These are phyloP conservation scores for Colletotrichum sidae DNA, from an alignment of 2,329 filamentous ascomycete genomes.

Conservation along the genomic window DNA sequence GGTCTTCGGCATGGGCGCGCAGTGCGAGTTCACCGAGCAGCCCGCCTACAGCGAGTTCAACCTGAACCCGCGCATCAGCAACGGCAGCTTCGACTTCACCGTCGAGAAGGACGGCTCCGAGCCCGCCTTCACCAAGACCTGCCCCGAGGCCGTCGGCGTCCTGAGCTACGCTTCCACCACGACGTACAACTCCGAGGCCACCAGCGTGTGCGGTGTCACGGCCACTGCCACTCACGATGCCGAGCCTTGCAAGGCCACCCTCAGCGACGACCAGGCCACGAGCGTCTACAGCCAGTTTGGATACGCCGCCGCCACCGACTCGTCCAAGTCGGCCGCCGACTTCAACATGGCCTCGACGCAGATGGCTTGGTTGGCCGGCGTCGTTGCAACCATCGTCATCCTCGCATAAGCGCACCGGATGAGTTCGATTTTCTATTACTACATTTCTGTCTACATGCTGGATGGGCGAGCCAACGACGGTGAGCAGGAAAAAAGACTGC, in stretches of 20 bases:
- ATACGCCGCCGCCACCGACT: slow-evolving; percentile 30
- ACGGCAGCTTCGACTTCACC: slow-evolving; percentile 36
- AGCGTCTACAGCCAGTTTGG: slow-evolving; percentile 33
- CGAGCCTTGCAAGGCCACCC: slow-evolving; percentile 33
- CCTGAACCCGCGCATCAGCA: slow-evolving; percentile 33
- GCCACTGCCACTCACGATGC: slow-evolving; percentile 33
- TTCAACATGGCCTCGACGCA: slow-evolving; percentile 12
- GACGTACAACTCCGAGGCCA: slow-evolving; percentile 33
- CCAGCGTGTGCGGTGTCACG: slow-evolving; percentile 35
- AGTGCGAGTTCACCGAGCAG: slow-evolving; percentile 35
- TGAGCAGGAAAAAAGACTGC: not conserved
- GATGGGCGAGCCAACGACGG: slow-evolving; percentile 2
- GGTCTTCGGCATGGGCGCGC: slow-evolving; percentile 32
- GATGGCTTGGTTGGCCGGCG: slow-evolving; percentile 11
- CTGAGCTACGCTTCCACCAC: slow-evolving; percentile 35
- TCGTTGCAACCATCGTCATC: slow-evolving; percentile 16
- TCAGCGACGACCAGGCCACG: slow-evolving; percentile 31
- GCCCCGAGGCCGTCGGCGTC: slow-evolving; percentile 29
- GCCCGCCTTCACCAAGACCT: slow-evolving; percentile 35
- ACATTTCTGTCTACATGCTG: not conserved
- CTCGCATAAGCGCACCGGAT: slow-evolving; percentile 17
- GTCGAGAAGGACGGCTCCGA: slow-evolving; percentile 28
- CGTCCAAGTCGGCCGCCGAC: slow-evolving; percentile 23
- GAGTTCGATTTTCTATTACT: not conserved
- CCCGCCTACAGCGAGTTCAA: slow-evolving; percentile 35